These are phyloP conservation scores for Phytophthora cryptogea DNA, from an alignment of 352 stramenopile genomes.

Conservation along the genomic window DNA sequence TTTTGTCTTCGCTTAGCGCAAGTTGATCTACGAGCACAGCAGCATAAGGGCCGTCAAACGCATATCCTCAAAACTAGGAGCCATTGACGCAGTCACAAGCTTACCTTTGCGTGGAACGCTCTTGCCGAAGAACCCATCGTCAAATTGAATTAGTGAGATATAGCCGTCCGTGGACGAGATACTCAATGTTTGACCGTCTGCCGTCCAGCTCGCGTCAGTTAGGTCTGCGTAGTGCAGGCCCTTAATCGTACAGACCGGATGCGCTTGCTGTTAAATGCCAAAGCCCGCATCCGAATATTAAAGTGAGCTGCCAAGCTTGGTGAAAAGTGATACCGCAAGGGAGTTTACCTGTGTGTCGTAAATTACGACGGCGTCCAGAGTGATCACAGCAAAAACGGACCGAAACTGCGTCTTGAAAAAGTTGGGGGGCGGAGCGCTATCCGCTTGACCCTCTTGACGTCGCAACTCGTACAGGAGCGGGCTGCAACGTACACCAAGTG, in stretches of 20 bases:
- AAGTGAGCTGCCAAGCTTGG: slow-evolving; percentile 3
- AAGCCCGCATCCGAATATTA: not conserved
- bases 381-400: slow-evolving; percentile 94
- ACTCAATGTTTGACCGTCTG: slow-evolving; percentile 90
- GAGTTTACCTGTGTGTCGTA: slow-evolving; percentile 92
- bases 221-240: slow-evolving; percentile 95
- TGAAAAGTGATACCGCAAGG: not conserved
- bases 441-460: slow-evolving; percentile 8
- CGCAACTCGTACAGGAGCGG: slow-evolving; percentile 92
- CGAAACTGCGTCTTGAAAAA: slow-evolving; percentile 85
- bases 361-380: slow-evolving; percentile 92
- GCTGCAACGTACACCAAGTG: slow-evolving; percentile 92
- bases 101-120: slow-evolving; percentile 35
- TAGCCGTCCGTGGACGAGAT: slow-evolving; percentile 97
- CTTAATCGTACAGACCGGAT: slow-evolving; percentile 89
- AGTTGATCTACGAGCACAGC: slow-evolving; percentile 36
- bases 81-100: not conserved
- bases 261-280: slow-evolving; percentile 46
- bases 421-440: slow-evolving; percentile 32
- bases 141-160: slow-evolving; percentile 93
- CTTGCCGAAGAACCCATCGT: slow-evolving; percentile 81
- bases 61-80: not conserved
- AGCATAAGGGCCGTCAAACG: slow-evolving; percentile 2
- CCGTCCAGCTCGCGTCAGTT: slow-evolving; percentile 93
- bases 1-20: slow-evolving; percentile 56